Evolutionary conservation across 208 protist species (phyloP).

Genomic region (Crithidia brevicula): DNA sequence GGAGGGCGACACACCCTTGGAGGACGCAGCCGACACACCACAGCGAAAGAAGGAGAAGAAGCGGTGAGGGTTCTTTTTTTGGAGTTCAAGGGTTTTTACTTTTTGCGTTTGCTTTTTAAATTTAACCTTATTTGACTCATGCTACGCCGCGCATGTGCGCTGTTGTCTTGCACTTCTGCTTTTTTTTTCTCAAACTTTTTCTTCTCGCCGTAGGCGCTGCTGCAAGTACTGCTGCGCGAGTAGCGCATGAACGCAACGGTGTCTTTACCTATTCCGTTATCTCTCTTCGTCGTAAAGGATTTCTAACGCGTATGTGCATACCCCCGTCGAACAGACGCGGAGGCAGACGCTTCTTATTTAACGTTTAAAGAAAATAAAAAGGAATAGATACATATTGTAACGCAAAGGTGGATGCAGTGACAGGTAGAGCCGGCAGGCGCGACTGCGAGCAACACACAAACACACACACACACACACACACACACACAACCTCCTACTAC

Average conservation of each 20-base stretch:
- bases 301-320: background rate
- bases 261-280: too few species aligned
- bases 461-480: too few species aligned
- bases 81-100: too few species aligned
- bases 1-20: conserved; percentile 2
- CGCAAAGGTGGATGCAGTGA: too few species aligned
- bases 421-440: too few species aligned
- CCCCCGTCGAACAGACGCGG: too few species aligned
- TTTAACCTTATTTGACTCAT: background rate
- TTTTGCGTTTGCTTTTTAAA: background rate
- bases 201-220: conserved; percentile 3
- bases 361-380: too few species aligned
- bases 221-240: background rate
- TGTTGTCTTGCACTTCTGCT: background rate
- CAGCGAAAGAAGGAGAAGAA: conserved; percentile 18
- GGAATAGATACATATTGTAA: too few species aligned
- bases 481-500: too few species aligned
- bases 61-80: background rate
- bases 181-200: conserved; percentile 9
- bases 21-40: background rate
- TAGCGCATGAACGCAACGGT: background rate
- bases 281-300: background rate
- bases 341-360: too few species aligned
- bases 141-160: too few species aligned
- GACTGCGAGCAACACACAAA: too few species aligned